Base-by-base conservation (phyloP, 2,329 filamentous ascomycete species). In the Monosporascus cannonballus region DNA sequence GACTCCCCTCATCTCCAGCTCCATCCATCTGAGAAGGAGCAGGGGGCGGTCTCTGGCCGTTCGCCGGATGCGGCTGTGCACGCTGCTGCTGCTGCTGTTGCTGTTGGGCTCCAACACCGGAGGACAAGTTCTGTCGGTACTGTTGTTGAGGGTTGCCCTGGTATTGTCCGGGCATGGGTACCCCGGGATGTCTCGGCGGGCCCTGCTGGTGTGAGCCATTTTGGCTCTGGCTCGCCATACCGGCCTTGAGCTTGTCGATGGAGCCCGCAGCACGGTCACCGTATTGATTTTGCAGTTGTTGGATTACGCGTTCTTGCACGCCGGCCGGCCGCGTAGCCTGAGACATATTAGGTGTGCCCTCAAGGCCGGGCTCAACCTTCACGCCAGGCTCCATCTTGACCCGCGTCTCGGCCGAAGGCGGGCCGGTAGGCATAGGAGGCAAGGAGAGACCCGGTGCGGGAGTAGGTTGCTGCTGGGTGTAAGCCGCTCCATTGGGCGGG, bases 1-100 rank as follows among this genome's bases (percentile, higher is more conserved):
- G 80, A 42, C 82, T 70, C 3, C 79, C 77, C 52, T 78, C 78
- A 56, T 85, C 86, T 47, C 70, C 76, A 34, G 87, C 74, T 49
- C 92, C 93, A 65, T 97, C 93, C 15, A 86, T 86, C 68, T 96
- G 89, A 24, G 84, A 72, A 25, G 67, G 60, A 8, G 67, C 71
- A 25, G 67, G 60, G 6, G 67, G 61, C 7, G 73, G 69, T 46
- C 71, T 68, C 56, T 64, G 77, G 57, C 67, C 73, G 66, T 75
- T 79, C 52, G 52, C 64, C 56, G 63, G 65, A 57, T 65, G 65
- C 61, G 60, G 49, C 66, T 71, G 59, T 42, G 55, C 49, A 18
- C 51, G 60, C 39, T 64, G 61, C 42, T 65, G 64, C 41, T 68
- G 51, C 9, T 54, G 52, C n/a, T 55, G 64, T 18, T 62, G 53